Percentiles rank a stretch among this genome's conserved stretches.
Conservation (phyloP, 2,329 filamentous ascomycete species). For the Botryotinia convoluta region DNA sequence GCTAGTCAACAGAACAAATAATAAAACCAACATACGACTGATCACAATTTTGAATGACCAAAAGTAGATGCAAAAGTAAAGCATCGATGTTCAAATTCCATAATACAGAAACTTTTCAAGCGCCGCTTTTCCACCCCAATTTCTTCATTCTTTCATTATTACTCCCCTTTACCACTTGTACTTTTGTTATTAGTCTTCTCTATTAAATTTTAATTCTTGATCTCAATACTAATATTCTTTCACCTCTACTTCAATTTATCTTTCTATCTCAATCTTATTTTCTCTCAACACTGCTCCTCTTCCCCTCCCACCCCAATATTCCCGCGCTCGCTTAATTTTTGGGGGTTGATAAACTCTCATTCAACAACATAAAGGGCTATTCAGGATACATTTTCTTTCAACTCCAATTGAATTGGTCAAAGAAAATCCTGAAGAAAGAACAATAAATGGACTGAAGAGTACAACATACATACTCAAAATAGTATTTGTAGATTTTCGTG, state of each 20-base stretch:
- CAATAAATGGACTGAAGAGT: not conserved
- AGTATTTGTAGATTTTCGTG: not conserved
- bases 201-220: fast-evolving
- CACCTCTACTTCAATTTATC: not conserved
- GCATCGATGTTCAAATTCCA: not conserved
- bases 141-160: not conserved
- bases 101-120: not conserved
- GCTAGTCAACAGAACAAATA: not conserved
- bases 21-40: not conserved
- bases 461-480: not conserved
- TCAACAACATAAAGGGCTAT: not conserved
- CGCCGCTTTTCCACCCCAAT: not conserved
- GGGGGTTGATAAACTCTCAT: not conserved
- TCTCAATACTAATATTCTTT: not conserved
- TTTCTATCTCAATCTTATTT: too few species aligned
- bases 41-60: fast-evolving
- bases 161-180: not conserved
- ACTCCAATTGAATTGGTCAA: not conserved
- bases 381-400: not conserved
- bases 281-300: not conserved
- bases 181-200: not conserved
- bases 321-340: not conserved
- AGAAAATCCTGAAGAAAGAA: not conserved
- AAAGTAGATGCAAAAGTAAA: not conserved
- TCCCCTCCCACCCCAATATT: not conserved